Evolutionary conservation across 2,329 filamentous ascomycete species (phyloP).

Genomic region (Pyrenochaeta sp.): DNA sequence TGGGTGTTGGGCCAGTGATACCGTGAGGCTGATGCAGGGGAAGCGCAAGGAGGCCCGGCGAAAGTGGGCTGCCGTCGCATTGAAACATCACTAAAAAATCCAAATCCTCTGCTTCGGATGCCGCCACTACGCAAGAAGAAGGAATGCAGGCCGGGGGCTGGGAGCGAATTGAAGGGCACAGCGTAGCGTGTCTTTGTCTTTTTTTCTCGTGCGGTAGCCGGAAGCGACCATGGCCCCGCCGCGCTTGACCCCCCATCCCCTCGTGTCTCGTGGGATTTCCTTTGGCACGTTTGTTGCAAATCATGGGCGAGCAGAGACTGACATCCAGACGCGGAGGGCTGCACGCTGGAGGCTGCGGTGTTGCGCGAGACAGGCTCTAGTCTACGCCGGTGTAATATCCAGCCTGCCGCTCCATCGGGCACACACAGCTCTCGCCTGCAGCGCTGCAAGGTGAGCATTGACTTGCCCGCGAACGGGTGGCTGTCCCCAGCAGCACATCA

Average conservation of each 20-base stretch:
- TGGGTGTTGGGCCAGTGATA: slow-evolving; percentile 8
- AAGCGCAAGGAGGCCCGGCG: neutral
- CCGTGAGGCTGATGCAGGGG: slow-evolving; percentile 8
- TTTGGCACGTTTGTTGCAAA: slow-evolving; percentile 5
- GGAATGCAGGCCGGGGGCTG: neutral
- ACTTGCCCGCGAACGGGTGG: slow-evolving; percentile 12
- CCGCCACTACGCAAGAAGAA: neutral
- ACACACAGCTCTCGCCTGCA: neutral
- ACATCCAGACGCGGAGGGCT: neutral
- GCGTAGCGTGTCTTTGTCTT: neutral
- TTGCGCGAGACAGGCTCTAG: slow-evolving; percentile 7
- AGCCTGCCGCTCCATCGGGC: slow-evolving; percentile 6
- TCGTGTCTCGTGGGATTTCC: slow-evolving; percentile 10
- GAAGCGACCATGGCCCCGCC: slow-evolving; percentile 1
- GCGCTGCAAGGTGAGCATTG: slow-evolving; percentile 5
- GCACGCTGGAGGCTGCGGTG: slow-evolving; percentile 5
- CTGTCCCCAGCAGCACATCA: slow-evolving; percentile 7
- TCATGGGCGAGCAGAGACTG: slow-evolving; percentile 5
- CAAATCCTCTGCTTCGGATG: slow-evolving; percentile 2
- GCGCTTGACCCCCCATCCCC: no score
- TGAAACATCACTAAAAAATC: slow-evolving; percentile 2
- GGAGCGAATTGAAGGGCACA: neutral
- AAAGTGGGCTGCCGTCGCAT: slow-evolving; percentile 1
- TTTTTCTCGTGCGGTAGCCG: slow-evolving; percentile 1
- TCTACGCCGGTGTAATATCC: slow-evolving; percentile 1